Evolutionary conservation across 176 grass and related monocot species (phyloP), one percentile per base, ranked within the genome.

Genomic region (Oryza glumipatula): DNA sequence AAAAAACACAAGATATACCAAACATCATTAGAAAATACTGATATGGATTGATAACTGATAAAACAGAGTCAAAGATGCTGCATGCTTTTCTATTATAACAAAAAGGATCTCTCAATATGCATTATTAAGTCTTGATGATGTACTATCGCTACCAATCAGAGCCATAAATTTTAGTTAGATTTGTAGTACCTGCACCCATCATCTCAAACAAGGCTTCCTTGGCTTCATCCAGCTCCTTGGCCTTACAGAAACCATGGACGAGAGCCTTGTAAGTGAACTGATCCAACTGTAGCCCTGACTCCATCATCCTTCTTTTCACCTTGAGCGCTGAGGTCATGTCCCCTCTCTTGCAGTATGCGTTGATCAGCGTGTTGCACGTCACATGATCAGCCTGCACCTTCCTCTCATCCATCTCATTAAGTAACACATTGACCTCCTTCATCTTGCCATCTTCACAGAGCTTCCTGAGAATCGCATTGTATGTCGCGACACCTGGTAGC

Each of bases 281-380:
- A 83, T 98, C 89, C 77, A 93, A 69, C 70, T 73, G 84, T 76
- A 95, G 41, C n/a, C 95, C 95, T 36, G 95, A 98, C 67, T 98
- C 92, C 63, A 95, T 56, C 95, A 98, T 98, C 88, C 74, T 89
- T 70, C 68, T 92, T 80, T 79, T 85, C 79, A 94, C 83, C 68
- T 91, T 98, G 83, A 88, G 89, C 0, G 92, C 92, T 16, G 94
- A 86, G 21, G 67, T 41, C 92, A 98, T 91, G 76, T 93, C 83
- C 33, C 92, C 92, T 74, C 65, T 93, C 87, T 98, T 98, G 87
- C 87, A 93, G 88, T 94, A 93, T 6, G 95, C 82, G 46, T 98
- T 95, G 63, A 98, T 94, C 12, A 98, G 84, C 6, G 90, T 98
- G 86, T 98, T 98, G 82, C 95, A 98, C 3, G 95, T 98, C n/a